phyloP scores from a whole-genome alignment of 768 basidiomycete species.

The Suillus placidus region DNA sequence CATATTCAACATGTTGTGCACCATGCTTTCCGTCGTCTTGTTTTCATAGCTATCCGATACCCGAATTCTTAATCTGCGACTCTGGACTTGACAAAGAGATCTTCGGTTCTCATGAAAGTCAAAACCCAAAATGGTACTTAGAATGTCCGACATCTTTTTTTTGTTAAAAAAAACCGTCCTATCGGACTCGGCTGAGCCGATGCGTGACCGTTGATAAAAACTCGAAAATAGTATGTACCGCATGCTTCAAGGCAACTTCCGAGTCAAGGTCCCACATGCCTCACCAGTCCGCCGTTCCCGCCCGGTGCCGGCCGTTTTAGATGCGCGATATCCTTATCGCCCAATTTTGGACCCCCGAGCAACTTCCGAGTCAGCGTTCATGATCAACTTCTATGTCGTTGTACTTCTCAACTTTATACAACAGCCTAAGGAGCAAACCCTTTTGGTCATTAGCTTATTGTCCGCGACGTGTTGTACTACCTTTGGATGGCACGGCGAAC shows the following conservation, averaged over 20 bases:
- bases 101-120: background rate
- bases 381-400: conserved; percentile 7
- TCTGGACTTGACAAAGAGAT: background rate
- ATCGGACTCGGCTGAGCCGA: too few species aligned
- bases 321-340: background rate
- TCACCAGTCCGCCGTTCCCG: too few species aligned
- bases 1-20: background rate
- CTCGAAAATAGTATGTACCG: too few species aligned
- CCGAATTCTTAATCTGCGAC: background rate
- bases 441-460: conserved; percentile 21
- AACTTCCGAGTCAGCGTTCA: background rate
- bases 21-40: background rate
- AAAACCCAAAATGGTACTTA: background rate
- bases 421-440: background rate
- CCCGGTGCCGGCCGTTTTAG: too few species aligned
- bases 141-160: background rate
- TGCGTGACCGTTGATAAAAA: too few species aligned
- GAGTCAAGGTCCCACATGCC: too few species aligned
- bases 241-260: too few species aligned
- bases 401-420: too few species aligned
- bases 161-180: too few species aligned
- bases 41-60: background rate
- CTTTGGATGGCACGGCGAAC: background rate
- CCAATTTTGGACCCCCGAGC: too few species aligned
- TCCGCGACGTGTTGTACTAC: background rate